Evolutionary conservation across 805 yeast genomes (phyloP), one percentile per base, ranked within the genome.

Genomic region (Candida palmyrensis): DNA sequence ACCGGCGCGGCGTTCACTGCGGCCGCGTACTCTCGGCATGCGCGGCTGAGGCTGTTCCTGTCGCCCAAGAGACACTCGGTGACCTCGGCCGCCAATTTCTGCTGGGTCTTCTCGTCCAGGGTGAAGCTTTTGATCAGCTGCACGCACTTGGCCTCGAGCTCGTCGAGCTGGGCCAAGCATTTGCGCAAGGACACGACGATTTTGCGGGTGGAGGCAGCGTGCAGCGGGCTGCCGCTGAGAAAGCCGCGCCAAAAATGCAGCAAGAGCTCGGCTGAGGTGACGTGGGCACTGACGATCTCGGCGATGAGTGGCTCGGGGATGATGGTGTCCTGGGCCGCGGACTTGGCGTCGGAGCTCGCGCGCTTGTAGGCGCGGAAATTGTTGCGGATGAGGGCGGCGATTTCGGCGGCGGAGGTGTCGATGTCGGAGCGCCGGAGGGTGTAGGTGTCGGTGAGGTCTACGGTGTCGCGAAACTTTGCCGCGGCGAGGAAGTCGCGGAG

Each of bases 181-280:
- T 49, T 54, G 31, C 57, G 64, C 33, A 66, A 49, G 25, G 58
- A 59, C 6, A 55, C 42, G 27, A 55, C 65, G n/a, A 66, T 40
- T 38, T 59, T 62, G 39, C 59, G 60, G 29, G 66, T 47, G 37
- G 61, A 66, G 11, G 33, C 53, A 2, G 69, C 64, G 35, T 61
- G 63, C 7, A 16, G 13, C 20, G 7, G 28, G 33, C 52, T 55
- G 5, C 62, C 66, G 33, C 48, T 52, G 17, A 59, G 46, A 32
- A 49, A 66, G 1, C 65, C 37, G 31, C 57, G 55, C 72, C 72
- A 66, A 35, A 66, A 66, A 37, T 65, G 71, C 30, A 67, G 61
- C 16, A 66, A 45, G 35, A 65, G 63, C 43, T 66, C 72, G 32
- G 55, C 55, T n/a, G 59, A 47, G 3, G 69, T 65, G 32, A 63